Conservation (phyloP, 306 rosid genomes). For the Ormosia emarginata region DNA sequence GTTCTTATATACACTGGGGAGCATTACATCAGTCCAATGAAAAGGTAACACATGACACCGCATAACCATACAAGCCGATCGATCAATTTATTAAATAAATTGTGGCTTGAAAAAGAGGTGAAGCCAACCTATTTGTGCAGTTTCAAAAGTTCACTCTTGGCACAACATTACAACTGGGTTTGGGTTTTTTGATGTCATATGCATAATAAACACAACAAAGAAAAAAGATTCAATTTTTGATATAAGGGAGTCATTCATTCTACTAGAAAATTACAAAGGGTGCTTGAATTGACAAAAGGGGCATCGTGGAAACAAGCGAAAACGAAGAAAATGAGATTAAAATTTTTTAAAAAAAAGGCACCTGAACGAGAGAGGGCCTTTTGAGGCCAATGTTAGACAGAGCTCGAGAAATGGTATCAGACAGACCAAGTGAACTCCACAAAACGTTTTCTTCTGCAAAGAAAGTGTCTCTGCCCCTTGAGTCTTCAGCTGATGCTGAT, state of each 20-base stretch:
- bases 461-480: constrained; percentile 63
- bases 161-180: background rate
- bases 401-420: constrained; percentile 71
- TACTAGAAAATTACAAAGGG: background rate
- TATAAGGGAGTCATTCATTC: background rate
- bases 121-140: background rate
- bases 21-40: too few relatives aligned
- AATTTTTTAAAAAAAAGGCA: background rate
- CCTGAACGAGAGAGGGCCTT: constrained; percentile 86
- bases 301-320: background rate
- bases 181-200: background rate
- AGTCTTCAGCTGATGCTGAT: constrained; percentile 25
- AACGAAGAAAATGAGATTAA: background rate
- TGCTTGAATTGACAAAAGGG: background rate
- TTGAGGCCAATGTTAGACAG: constrained; percentile 64
- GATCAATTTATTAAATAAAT: too few relatives aligned
- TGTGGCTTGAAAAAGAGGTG: background rate
- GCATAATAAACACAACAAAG: background rate
- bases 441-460: constrained; percentile 69
- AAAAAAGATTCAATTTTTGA: background rate
- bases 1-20: too few relatives aligned
- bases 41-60: too few relatives aligned
- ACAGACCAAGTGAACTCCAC: constrained; percentile 77
- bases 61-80: too few relatives aligned
- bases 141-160: background rate